These are phyloP conservation scores for Ophiosphaerella korrae DNA, from an alignment of 2,329 filamentous ascomycete genomes.

Conservation along the genomic window DNA sequence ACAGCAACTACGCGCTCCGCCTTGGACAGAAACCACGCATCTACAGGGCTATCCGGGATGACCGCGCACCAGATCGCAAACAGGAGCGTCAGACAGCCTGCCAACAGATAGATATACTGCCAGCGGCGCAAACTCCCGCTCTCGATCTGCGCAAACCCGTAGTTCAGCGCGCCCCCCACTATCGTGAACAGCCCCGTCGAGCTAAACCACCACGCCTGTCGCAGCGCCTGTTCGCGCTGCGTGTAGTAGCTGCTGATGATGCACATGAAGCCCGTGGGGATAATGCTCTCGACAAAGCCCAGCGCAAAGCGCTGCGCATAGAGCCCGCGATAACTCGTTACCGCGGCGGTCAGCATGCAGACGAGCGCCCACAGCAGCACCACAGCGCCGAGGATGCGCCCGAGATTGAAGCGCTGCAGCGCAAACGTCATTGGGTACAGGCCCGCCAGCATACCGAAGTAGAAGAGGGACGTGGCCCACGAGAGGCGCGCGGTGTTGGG, in stretches of 20 bases:
- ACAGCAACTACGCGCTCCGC: slow-evolving; percentile 65
- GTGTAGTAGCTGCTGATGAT: slow-evolving; percentile 53
- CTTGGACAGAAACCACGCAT: slow-evolving; percentile 70
- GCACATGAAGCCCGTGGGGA: slow-evolving; percentile 63
- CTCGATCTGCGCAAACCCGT: slow-evolving; percentile 47
- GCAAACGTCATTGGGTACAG: slow-evolving; percentile 75
- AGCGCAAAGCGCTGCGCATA: slow-evolving; percentile 62
- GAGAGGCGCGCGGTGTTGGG: slow-evolving; percentile 70
- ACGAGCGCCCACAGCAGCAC: slow-evolving; percentile 70
- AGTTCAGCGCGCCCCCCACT: slow-evolving; percentile 40
- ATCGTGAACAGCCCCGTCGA: slow-evolving; percentile 54
- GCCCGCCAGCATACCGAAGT: slow-evolving; percentile 78
- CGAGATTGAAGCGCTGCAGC: slow-evolving; percentile 69
- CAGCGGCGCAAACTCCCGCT: slow-evolving; percentile 48
- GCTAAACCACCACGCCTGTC: slow-evolving; percentile 70
- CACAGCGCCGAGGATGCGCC: slow-evolving; percentile 66
- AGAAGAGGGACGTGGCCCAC: slow-evolving; percentile 81
- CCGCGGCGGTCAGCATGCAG: slow-evolving; percentile 71
- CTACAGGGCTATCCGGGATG: slow-evolving; percentile 68
- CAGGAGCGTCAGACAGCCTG: slow-evolving; percentile 57
- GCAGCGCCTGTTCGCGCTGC: slow-evolving; percentile 52
- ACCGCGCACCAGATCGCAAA: slow-evolving; percentile 72
- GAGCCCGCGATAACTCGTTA: slow-evolving; percentile 67
- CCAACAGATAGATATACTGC: slow-evolving; percentile 73
- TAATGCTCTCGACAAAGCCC: slow-evolving; percentile 61